These are phyloP conservation scores for Suillus paluster DNA, from an alignment of 768 basidiomycete species.

Conservation along the genomic window DNA sequence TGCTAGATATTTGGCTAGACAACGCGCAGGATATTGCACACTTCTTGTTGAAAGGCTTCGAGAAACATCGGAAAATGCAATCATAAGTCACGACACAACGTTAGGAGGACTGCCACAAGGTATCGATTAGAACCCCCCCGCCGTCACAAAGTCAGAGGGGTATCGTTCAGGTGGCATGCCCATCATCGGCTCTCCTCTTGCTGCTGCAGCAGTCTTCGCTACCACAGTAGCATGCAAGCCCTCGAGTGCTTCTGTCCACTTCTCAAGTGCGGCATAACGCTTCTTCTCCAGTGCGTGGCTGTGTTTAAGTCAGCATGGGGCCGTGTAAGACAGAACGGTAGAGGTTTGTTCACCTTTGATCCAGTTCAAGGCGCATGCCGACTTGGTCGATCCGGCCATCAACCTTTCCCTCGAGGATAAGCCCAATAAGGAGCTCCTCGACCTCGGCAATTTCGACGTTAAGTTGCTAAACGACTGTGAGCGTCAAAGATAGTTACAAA, in stretches of 20 bases:
- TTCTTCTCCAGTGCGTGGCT: slow-evolving; percentile 90
- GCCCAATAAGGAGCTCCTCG: slow-evolving; percentile 89
- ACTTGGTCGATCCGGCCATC: slow-evolving; percentile 98
- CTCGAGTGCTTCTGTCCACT: slow-evolving; percentile 84
- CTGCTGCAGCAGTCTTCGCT: slow-evolving; percentile 60
- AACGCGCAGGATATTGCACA: no score
- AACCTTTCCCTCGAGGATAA: slow-evolving; percentile 97
- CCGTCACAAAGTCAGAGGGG: slow-evolving; percentile 28
- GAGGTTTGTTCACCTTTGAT: slow-evolving; percentile 66
- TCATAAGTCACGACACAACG: background rate
- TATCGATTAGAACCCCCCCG: background rate
- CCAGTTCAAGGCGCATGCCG: slow-evolving; percentile 88
- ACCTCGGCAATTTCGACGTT: slow-evolving; percentile 93
- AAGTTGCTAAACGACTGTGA: slow-evolving; percentile 69
- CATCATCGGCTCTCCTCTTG: slow-evolving; percentile 38
- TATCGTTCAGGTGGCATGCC: slow-evolving; percentile 36
- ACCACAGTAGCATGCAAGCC: slow-evolving; percentile 78
- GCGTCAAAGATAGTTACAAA: background rate
- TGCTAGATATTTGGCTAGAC: no score
- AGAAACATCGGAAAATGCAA: slow-evolving; percentile 1
- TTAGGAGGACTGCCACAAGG: background rate
- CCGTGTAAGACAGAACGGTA: slow-evolving; percentile 5
- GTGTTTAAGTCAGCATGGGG: slow-evolving; percentile 17
- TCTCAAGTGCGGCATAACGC: slow-evolving; percentile 78
- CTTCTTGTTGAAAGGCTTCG: background rate